Base-by-base conservation (phyloP, 768 basidiomycete genomes). In the Naganishia randhawae region DNA sequence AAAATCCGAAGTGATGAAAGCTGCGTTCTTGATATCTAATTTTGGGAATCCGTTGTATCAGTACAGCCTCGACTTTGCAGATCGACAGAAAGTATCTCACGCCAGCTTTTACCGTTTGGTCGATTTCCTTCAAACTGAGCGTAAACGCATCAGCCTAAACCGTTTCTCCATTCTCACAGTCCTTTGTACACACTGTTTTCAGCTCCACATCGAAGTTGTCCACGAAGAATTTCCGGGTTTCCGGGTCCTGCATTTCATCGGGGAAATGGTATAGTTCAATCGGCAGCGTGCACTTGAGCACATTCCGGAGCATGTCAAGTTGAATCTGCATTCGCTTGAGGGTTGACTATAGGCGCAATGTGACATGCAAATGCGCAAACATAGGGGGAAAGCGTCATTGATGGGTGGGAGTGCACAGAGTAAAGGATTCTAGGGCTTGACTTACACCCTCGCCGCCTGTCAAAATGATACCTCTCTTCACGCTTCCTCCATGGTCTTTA, bases 181-280 rank as follows among this genome's bases (percentile, higher is more conserved):
- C 22, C 17, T 29, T 19, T n/a, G 48, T 41, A 35, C 71, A n/a
- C 31, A 75, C 77, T 69, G 72, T 68, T 37, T 71, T 73, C 41
- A 80, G 73, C 27, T 65, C 73, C 19, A 80, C 76, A 31, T 78
- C 80, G 27, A 76, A 77, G n/a, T 71, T 71, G 33, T 73, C 67
- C 27, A 66, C 66, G 14, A 82, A 71, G 39, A 77, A 61, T 68
- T 69, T 51, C 27, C 73, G 54, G 0, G 72, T 53, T 22, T 55
- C 70, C 22, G 67, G 50, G 14, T 74, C 72, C 11, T 73, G 71
- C 50, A 82, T 71, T 73, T 83, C 82, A 50, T 75, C 76, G 14
- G 81, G 76, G 71, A 81, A 83, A 57, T 80, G 79, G 63, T 80
- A 83, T 32, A 83, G 68, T 69, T 83, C 80, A 57, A 82, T 78